Base-by-base conservation (phyloP, 2,329 filamentous ascomycete species). In the Aspergillus sp. region DNA sequence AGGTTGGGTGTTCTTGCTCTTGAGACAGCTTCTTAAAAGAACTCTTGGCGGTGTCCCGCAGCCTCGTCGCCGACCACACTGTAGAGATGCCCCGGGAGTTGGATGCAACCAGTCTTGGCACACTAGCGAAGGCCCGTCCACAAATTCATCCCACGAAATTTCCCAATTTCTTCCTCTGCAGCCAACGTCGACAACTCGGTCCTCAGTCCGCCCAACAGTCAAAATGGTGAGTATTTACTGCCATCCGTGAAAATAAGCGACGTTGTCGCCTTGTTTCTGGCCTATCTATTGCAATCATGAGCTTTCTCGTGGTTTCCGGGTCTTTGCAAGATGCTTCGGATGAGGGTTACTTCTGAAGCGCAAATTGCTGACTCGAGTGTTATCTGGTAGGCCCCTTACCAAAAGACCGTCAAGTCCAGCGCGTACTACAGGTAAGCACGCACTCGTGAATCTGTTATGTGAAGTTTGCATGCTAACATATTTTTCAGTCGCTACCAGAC, bases 301-400 rank as follows among this genome's bases (percentile, higher is more conserved):
- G 48, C 54, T 60, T 56, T 56, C 54, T 64, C 39, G 52, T 54
- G 40, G 27, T 45, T 45, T 54, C 37, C 73, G 89, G 89, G 89
- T 95, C 90, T 83, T 83, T 86, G 91, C 93, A 97, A 97, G 91
- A 91, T 96, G 92, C 92, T 97, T 97, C 93, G 93, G 90, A 90
- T 68, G 61, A 48, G 34, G 80, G 80, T 79, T 78, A 73, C 68
- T 70, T 82, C 93, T 97, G 93, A 97, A 97, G 93, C 92, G 93
- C 87, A 87, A 96, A 96, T 96, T 97, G 93, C 93, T 97, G 93
- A 97, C 91, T 96, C 90, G 88, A 84, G 83, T 80, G 80, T 74
- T 68, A 64, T 68, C 65, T 64, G 68, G 69, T 70, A 96, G 92
- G 77, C 86, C 50, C 51, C 51, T 81, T 93, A 92, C 89, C 87